Evolutionary conservation across 176 grass and related monocot genomes (phyloP).

Genomic region (Thalia dealbata): DNA sequence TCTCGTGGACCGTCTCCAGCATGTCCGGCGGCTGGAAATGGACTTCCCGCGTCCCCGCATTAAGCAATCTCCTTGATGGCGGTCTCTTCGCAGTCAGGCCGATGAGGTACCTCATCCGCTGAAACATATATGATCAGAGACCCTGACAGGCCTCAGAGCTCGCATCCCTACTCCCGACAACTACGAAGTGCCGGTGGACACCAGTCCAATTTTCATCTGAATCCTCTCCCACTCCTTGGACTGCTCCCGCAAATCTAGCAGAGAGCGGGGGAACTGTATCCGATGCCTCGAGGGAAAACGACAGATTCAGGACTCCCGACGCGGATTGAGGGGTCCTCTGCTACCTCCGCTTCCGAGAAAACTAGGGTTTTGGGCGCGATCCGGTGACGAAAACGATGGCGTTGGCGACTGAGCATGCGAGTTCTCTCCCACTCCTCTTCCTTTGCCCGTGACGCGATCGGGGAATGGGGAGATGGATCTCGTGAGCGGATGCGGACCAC

Average conservation of each 20-base stretch:
- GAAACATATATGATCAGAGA: slow-evolving; percentile 29
- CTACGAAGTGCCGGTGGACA: neutral
- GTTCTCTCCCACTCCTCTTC: neutral
- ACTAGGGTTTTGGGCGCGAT: slow-evolving; percentile 13
- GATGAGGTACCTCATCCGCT: slow-evolving; percentile 60
- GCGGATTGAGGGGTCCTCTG: neutral
- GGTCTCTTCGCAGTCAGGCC: slow-evolving; percentile 29
- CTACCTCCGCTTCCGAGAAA: neutral
- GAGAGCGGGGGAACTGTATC: neutral
- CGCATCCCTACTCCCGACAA: slow-evolving; percentile 5
- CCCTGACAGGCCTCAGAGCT: neutral
- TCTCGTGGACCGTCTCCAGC: slow-evolving; percentile 78
- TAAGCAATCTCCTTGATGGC: slow-evolving; percentile 41
- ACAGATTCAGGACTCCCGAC: neutral
- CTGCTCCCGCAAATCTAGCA: neutral
- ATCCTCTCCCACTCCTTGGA: neutral
- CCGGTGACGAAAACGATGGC: neutral
- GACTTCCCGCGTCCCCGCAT: slow-evolving; percentile 17
- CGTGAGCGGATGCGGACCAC: no score
- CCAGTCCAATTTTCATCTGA: neutral
- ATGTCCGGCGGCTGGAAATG: slow-evolving; percentile 40
- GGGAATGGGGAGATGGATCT: no score
- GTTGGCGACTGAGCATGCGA: neutral
- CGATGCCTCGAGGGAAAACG: neutral
- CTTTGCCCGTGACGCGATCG: neutral